Evolutionary conservation across 1,284 basidiomycete genomes (phyloP), one percentile per base, ranked within the genome.

Genomic region (Phenoliferia sp.): DNA sequence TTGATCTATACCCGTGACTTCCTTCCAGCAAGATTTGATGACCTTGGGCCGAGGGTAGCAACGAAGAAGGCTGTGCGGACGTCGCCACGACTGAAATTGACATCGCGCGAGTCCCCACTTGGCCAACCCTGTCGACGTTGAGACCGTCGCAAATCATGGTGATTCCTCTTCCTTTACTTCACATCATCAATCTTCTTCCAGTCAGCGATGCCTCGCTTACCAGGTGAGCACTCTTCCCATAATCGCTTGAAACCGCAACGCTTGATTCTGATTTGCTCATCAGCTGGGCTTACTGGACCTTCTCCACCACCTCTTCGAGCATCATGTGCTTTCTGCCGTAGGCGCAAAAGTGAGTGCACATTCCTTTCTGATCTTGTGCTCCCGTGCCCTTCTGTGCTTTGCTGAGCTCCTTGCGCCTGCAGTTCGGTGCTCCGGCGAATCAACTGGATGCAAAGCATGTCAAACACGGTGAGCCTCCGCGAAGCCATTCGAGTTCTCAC

Each of bases 401-500:
- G n/a, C n/a, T n/a, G n/a, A n/a, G n/a, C n/a, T n/a, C n/a, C n/a
- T 3, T 35, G 17, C 28, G 31, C 56, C 16, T 16, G 17, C 57
- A 59, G 57, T 61, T 31, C 29, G 32, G 12, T 61, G 59, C 29
- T 61, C 59, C 5, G 59, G 59, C 7, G 59, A 61, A 22, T n/a
- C 28, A 3, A 28, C 39, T 0, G 59, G 59, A 28, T 61, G 59
- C 39, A 34, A 2, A 15, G 34, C 57, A 3, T 59, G 57, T 26
- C 28, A 36, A 19, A 26, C 33, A 59, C n/a, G 57, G 57, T 59
- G 22, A 36, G 58, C 15, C 35, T 28, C 3, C 9, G 16, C 22
- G n/a, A n/a, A 26, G 5, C 16, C 4, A 5, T 19, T 34, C 31
- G 9, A 35, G 31, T 35, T 9, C 15, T 22, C 56, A 28, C 22